These are phyloP conservation scores for Teratosphaeria gauchensis DNA, from an alignment of 2,329 filamentous ascomycete genomes.

Conservation along the genomic window DNA sequence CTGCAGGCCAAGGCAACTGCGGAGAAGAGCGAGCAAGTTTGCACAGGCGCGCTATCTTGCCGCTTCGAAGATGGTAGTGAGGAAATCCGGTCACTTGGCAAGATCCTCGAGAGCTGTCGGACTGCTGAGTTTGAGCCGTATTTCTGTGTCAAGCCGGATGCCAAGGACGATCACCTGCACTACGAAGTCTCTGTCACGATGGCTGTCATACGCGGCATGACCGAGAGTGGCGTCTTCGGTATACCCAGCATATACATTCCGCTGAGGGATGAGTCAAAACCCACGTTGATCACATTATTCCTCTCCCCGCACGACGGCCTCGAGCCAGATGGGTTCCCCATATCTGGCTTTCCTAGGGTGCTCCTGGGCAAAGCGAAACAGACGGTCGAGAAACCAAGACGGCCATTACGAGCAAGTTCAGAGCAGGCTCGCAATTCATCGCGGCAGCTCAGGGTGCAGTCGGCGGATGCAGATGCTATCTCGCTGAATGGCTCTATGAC, in stretches of 20 bases:
- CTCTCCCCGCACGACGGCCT: constrained; percentile 22
- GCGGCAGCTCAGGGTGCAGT: background rate
- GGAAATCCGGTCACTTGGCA: constrained; percentile 24
- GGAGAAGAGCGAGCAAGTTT: constrained; percentile 23
- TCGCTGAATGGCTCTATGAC: constrained; percentile 15
- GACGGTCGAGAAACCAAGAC: constrained; percentile 11
- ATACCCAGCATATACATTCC: constrained; percentile 23
- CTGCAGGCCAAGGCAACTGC: constrained; percentile 22
- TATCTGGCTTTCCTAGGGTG: constrained; percentile 27
- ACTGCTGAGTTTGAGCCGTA: constrained; percentile 26
- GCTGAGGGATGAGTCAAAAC: constrained; percentile 20
- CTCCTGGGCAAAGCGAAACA: constrained; percentile 13
- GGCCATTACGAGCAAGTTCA: constrained; percentile 14
- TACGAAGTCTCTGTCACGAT: constrained; percentile 18
- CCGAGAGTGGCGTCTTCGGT: constrained; percentile 19
- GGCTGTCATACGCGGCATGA: constrained; percentile 22
- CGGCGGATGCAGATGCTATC: constrained; percentile 15
- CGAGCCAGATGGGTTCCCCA: constrained; percentile 25
- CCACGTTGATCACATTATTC: constrained; percentile 25
- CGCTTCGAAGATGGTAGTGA: constrained; percentile 25
- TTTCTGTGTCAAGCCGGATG: constrained; percentile 22
- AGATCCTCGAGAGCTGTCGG: constrained; percentile 17
- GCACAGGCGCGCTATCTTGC: constrained; percentile 23
- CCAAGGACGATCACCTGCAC: constrained; percentile 10
- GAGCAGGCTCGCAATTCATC: constrained; percentile 11